Base-by-base conservation (phyloP, 495 filamentous ascomycete species). In the Hapsidospora chrysogenum region DNA sequence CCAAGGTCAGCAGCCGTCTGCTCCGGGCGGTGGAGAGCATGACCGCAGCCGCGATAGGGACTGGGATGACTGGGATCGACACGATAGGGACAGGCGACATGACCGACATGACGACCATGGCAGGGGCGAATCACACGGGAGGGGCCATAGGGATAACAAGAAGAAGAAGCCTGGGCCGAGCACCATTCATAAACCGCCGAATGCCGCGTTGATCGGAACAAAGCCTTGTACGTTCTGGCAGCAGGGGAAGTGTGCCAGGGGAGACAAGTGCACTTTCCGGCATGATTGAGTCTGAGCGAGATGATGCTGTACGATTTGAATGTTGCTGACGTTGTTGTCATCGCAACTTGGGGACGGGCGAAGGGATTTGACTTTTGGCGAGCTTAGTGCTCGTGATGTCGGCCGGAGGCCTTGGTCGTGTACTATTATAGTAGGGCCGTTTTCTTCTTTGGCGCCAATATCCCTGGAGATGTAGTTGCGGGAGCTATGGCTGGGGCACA, bases 251-350 rank as follows among this genome's bases (percentile, higher is more conserved):
- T 94, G 85, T 55, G 63, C 65, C 13, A 89, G 92, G 53, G 85
- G 85, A 3, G 78, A 80, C 13, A 76, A 78, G 22, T 94, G 85
- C 52, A 89, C 81, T 1, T 94, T 74, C 56, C 64, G 80, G 29
- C 85, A 94, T 41, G 69, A 74, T 14, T 58, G 42, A 38, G n/a
- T n/a, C n/a, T n/a, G n/a, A n/a, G n/a, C n/a, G n/a, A n/a, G n/a
- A n/a, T n/a, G n/a, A n/a, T n/a, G n/a, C n/a, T n/a, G n/a, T n/a
- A n/a, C n/a, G n/a, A 26, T 26, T 26, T 26, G 23, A 11, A 26
- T 26, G 23, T 26, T 26, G 23, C 23, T 6, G 11, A 26, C n/a
- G n/a, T n/a, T n/a, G n/a, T n/a, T n/a, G n/a, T n/a, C n/a, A n/a
- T n/a, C n/a, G n/a, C n/a, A n/a, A n/a, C n/a, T n/a, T n/a, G n/a